Evolutionary conservation across 495 filamentous ascomycete genomes (phyloP), one percentile per base, ranked within the genome.

Genomic region (Penicillium pulvis): DNA sequence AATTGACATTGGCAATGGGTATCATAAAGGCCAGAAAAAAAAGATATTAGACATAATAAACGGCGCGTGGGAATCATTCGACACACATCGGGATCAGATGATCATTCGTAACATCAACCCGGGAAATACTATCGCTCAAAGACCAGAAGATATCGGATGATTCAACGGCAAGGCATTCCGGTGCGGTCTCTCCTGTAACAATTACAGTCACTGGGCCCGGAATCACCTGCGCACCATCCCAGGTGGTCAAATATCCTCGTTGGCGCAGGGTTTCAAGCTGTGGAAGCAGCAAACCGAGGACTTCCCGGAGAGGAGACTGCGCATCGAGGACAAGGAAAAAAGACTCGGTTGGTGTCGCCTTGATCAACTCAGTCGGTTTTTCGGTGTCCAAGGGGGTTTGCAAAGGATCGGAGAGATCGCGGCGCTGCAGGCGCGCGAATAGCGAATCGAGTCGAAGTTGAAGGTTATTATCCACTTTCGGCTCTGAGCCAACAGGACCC

Each of bases 101-200:
- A 28, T 51, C 59, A 36, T 49, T 56, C 17, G 36, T 45, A 0
- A 61, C 6, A 55, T 51, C 48, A 12, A 43, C 51, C 17, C 14
- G 14, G 3, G 17, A 47, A 35, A 60, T 46, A 10, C 50, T 51
- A 36, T 72, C 72, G 3, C 85, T 72, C 0, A 86, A 85, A 0
- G 89, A 87, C 68, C 85, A 87, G 70, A 92, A 90, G 12, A 85
- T 75, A 67, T 89, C 85, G 6, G 85, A 76, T 56, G 83, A 79
- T 6, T 60, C 20, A 53, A 56, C 7, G 12, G 19, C 62, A 28
- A 74, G 52, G n/a, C 73, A 63, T 35, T 84, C 71, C 60, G 89
- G 86, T 0, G 84, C 78, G 0, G 83, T 80, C 55, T 82, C 81
- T 10, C 90, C 89, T 0, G 86, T 89, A 1, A 83, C 83, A 1